These are phyloP conservation scores for Geotrichum histeridarum DNA, from an alignment of 1,139 yeast species.

Conservation along the genomic window DNA sequence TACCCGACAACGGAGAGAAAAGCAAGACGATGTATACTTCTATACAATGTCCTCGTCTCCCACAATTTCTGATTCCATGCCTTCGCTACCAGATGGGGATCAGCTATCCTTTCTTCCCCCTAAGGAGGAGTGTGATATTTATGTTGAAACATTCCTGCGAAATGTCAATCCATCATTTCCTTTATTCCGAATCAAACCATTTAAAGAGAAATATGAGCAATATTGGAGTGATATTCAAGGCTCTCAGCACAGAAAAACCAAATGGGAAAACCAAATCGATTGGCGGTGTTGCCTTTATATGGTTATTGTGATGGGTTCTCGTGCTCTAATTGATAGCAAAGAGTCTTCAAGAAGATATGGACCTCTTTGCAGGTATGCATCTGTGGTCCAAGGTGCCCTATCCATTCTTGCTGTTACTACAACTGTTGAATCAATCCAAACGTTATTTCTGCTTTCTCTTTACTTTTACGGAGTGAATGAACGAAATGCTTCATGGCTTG, in stretches of 20 bases:
- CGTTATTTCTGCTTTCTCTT: constrained; percentile 16
- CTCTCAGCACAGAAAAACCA: constrained; percentile 3
- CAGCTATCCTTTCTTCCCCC: constrained; percentile 16
- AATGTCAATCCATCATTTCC: constrained; percentile 18
- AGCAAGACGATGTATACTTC: constrained; percentile 15
- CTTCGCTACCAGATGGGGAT: constrained; percentile 16
- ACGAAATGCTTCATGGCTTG: constrained; percentile 19
- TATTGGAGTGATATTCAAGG: constrained; percentile 19
- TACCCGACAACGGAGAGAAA: constrained; percentile 1
- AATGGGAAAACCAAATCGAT: constrained; percentile 16
- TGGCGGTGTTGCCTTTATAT: constrained; percentile 20
- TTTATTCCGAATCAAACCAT: constrained; percentile 13
- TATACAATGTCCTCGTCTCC: constrained; percentile 18
- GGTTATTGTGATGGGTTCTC: constrained; percentile 20
- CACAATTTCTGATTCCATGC: constrained; percentile 11
- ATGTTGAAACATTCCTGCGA: constrained; percentile 15
- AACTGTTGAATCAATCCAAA: constrained; percentile 16
- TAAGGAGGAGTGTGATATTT: constrained; percentile 15
- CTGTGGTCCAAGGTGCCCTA: constrained; percentile 18
- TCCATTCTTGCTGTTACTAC: constrained; percentile 17
- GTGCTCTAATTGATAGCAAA: constrained; percentile 17
- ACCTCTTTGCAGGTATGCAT: constrained; percentile 14
- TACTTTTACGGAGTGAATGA: constrained; percentile 20
- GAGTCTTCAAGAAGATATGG: constrained; percentile 15
- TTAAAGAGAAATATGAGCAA: constrained; percentile 15